Conservation (phyloP, 371 early-diverging fungal genomes). For the Rhizomucor pusillus region DNA sequence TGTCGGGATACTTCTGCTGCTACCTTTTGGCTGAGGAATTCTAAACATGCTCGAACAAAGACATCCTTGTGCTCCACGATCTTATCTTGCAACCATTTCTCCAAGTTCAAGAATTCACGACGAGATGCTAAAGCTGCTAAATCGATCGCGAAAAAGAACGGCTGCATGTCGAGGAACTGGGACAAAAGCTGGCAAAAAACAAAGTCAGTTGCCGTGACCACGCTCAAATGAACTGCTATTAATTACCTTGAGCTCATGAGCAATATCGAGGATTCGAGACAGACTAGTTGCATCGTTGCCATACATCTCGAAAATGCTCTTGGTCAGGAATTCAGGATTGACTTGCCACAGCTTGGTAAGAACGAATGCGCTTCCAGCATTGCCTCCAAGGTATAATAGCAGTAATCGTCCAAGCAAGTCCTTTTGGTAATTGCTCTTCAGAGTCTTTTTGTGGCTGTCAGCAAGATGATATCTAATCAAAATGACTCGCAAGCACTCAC, state of each 20-base stretch:
- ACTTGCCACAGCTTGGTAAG: constrained; percentile 76
- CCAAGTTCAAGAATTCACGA: constrained; percentile 75
- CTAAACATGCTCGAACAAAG: constrained; percentile 74
- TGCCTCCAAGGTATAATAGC: constrained; percentile 66
- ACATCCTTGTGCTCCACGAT: constrained; percentile 62
- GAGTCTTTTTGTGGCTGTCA: constrained; percentile 27
- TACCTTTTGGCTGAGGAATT: constrained; percentile 75
- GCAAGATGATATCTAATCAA: not conserved
- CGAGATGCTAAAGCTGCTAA: constrained; percentile 83
- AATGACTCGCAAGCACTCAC: constrained; percentile 13
- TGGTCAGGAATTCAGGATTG: constrained; percentile 57
- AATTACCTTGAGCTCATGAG: constrained; percentile 78
- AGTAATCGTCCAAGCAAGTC: constrained; percentile 67
- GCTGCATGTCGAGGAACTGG: constrained; percentile 68
- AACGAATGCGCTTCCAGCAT: constrained; percentile 67
- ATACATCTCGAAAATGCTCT: constrained; percentile 73
- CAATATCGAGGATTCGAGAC: constrained; percentile 76
- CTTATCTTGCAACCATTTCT: constrained; percentile 85
- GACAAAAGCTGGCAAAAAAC: constrained; percentile 61
- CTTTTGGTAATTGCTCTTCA: constrained; percentile 64
- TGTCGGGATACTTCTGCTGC: constrained; percentile 32
- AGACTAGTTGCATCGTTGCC: constrained; percentile 69
- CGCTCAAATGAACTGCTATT: not conserved
- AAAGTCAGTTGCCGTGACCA: not conserved
- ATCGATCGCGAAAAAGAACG: constrained; percentile 77